phyloP scores from a whole-genome alignment of 768 basidiomycete species.

The Pisolithus tinctorius region DNA sequence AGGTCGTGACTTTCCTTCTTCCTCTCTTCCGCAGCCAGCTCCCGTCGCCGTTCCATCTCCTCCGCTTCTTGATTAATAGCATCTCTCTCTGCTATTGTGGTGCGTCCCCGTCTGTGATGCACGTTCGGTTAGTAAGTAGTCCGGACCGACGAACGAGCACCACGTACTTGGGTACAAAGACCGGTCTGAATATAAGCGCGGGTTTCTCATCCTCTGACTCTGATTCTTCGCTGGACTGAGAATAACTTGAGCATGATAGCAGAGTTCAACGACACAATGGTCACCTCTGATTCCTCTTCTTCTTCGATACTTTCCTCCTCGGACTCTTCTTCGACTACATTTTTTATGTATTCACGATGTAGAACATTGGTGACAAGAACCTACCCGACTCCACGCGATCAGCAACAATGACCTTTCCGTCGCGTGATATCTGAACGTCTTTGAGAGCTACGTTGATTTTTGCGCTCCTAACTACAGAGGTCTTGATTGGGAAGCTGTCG shows the following conservation, averaged over 20 bases:
- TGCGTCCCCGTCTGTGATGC: constrained; percentile 58
- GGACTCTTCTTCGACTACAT: constrained; percentile 28
- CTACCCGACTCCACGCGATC: constrained; percentile 69
- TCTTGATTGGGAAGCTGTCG: constrained; percentile 38
- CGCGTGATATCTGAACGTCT: constrained; percentile 75
- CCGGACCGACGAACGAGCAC: not conserved
- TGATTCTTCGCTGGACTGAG: constrained; percentile 78
- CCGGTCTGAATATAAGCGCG: constrained; percentile 79
- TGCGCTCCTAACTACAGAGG: constrained; percentile 26
- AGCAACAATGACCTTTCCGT: constrained; percentile 74
- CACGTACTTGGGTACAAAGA: constrained; percentile 86
- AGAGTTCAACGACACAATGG: constrained; percentile 14
- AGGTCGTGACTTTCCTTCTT: constrained; percentile 85
- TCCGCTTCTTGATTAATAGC: constrained; percentile 66
- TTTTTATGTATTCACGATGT: constrained; percentile 4
- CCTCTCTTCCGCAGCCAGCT: constrained; percentile 73
- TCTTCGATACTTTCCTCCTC: constrained; percentile 44
- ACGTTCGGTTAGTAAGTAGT: constrained; percentile 1
- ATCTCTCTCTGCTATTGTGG: constrained; percentile 65
- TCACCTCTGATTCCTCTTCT: constrained; percentile 35
- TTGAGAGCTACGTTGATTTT: constrained; percentile 72
- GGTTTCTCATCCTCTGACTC: constrained; percentile 69
- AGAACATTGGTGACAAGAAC: constrained; percentile 8
- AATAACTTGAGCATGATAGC: constrained; percentile 12
- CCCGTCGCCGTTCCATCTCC: constrained; percentile 61